These are phyloP conservation scores for Hanseniaspora valbyensis DNA, from an alignment of 805 yeast species.

Conservation along the genomic window DNA sequence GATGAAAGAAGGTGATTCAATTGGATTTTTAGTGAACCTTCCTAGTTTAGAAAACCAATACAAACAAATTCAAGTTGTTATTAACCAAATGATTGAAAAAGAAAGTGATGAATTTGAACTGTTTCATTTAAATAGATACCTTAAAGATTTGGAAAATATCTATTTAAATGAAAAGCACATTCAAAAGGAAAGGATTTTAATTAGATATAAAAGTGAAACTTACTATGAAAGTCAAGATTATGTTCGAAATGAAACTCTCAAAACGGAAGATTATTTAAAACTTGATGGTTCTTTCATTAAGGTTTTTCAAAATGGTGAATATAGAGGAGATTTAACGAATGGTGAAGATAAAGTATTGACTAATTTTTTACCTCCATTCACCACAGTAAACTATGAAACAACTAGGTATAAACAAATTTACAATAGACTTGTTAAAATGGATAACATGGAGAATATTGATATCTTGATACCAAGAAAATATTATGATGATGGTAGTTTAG, in stretches of 20 bases:
- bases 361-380: constrained; percentile 51
- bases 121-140: constrained; percentile 20
- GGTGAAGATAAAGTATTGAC: constrained; percentile 66
- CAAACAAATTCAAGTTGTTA: constrained; percentile 32
- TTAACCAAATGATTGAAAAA: constrained; percentile 24
- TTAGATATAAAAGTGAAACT: constrained; percentile 62
- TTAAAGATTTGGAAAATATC: constrained; percentile 19
- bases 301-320: constrained; percentile 68
- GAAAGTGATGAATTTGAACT: constrained; percentile 16
- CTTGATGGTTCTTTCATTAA: constrained; percentile 40
- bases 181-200: constrained; percentile 66
- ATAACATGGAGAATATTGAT: constrained; percentile 13
- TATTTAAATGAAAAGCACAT: neutral
- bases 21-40: constrained; percentile 64
- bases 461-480: constrained; percentile 28
- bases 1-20: constrained; percentile 63
- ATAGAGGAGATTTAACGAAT: constrained; percentile 52
- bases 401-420: constrained; percentile 26
- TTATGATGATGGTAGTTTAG: constrained; percentile 73
- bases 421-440: neutral
- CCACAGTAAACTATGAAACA: constrained; percentile 30
- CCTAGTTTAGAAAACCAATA: constrained; percentile 45
- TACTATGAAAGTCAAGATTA: constrained; percentile 76
- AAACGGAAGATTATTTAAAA: constrained; percentile 19
- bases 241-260: constrained; percentile 21